Conservation (phyloP, 1,284 basidiomycete species). For the Malassezia dermatis region DNA sequence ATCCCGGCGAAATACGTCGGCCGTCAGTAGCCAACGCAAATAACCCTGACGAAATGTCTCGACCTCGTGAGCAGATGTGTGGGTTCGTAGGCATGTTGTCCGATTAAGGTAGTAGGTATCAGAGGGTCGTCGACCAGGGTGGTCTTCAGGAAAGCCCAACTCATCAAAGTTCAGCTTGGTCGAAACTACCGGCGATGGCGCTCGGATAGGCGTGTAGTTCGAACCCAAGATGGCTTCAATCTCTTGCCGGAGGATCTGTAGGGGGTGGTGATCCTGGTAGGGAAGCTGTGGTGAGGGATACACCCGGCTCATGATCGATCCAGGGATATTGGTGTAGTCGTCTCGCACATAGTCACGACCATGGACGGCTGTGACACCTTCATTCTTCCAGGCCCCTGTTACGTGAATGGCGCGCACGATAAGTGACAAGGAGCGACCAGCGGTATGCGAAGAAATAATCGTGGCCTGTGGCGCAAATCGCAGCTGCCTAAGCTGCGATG, state of each 20-base stretch:
- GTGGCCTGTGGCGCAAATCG: background rate
- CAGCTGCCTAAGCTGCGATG: background rate
- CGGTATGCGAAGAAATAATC: background rate
- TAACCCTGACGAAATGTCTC: constrained; percentile 70
- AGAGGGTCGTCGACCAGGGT: constrained; percentile 76
- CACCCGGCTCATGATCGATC: constrained; percentile 68
- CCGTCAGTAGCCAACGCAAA: constrained; percentile 77
- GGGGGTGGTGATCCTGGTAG: constrained; percentile 66
- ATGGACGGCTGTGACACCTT: background rate
- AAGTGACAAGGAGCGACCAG: background rate
- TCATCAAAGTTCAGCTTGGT: constrained; percentile 93
- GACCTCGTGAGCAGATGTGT: constrained; percentile 95
- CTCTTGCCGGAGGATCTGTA: constrained; percentile 69
- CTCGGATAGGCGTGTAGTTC: constrained; percentile 49
- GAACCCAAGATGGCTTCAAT: constrained; percentile 70
- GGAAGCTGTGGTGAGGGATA: constrained; percentile 59
- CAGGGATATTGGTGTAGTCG: constrained; percentile 71
- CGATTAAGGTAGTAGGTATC: constrained; percentile 96
- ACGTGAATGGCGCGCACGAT: background rate
- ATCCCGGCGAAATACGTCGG: constrained; percentile 97
- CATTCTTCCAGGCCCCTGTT: background rate
- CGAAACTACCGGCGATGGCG: constrained; percentile 75
- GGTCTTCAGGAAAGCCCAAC: constrained; percentile 81
- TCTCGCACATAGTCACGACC: constrained; percentile 58
- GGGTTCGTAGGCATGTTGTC: constrained; percentile 81